Base-by-base conservation (phyloP, 768 basidiomycete genomes). In the Phlegmacium glaucopus region DNA sequence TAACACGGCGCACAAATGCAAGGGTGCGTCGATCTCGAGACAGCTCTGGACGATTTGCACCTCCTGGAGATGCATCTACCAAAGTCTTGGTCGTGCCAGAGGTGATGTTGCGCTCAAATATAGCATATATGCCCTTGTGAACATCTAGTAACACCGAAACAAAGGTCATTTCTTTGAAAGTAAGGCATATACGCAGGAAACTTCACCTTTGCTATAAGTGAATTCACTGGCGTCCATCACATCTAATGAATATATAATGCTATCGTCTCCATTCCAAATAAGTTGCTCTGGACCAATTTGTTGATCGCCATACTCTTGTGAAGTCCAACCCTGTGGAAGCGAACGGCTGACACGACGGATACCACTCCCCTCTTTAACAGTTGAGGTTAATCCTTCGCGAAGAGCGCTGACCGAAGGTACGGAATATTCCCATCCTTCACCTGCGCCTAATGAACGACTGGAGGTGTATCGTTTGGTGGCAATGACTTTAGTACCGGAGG, bases 391-490 rank as follows among this genome's bases (percentile, higher is more conserved):
- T 28, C 47, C 48, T 43, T 36, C 44, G 17, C 50, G 50, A 30
- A 72, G 54, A 30, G 64, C 59, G 7, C 66, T 57, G 16, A 73
- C 50, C n/a, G 63, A 67, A 9, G 83, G 82, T 18, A 84, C 70
- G 6, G 62, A 39, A 50, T 82, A 88, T 58, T 80, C 74, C 87
- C 86, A 88, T 35, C 79, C 83, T 69, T 88, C 87, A 2, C 83
- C 85, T 1, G 83, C 85, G 29, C 82, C 83, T 27, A 87, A 68
- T 42, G 80, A 82, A 6, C 86, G 78, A 4, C 42, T 52, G 5
- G 79, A 80, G 18, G 80, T 86, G 52, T 86, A 87, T 85, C 86
- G 86, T 60, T 88, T 88, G 9, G 85, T 87, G n/a, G 85, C 83
- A 44, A 88, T 66, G 13, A 88, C 63, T 53, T 73, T 80, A 26